Percentiles rank a stretch among this genome's conserved stretches.
These are phyloP conservation scores for Saccharomycopsis fermentans DNA, from an alignment of 805 yeast genomes.

Conservation along the genomic window DNA sequence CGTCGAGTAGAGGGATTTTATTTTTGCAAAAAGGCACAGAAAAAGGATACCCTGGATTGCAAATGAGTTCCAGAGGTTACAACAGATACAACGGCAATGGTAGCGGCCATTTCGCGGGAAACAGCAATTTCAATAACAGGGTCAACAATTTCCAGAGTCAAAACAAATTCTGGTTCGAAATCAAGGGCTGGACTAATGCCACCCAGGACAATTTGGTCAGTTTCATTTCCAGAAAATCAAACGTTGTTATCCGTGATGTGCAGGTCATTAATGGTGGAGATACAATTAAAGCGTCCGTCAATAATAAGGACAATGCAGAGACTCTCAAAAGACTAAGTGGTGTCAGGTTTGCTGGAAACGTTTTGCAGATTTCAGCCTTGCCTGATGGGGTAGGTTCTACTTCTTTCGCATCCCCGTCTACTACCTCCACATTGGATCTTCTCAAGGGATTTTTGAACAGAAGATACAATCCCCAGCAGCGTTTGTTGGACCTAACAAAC, in stretches of 20 bases:
- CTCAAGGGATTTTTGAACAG: conserved; percentile 49
- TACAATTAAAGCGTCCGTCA: conserved; percentile 50
- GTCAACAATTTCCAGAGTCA: conserved; percentile 22
- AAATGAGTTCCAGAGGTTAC: conserved; percentile 25
- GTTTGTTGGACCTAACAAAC: conserved; percentile 58
- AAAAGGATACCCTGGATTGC: not conserved
- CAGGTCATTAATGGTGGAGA: conserved; percentile 38
- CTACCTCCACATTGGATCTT: conserved; percentile 46
- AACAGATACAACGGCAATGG: conserved; percentile 15
- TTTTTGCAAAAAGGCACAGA: no score
- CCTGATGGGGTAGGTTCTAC: conserved; percentile 13
- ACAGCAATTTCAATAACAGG: conserved; percentile 9
- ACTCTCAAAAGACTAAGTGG: conserved; percentile 56
- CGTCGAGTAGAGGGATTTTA: no score
- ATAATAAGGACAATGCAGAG: conserved; percentile 44
- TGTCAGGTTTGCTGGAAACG: conserved; percentile 69
- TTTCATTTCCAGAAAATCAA: conserved; percentile 61
- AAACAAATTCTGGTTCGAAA: conserved; percentile 43
- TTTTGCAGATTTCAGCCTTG: conserved; percentile 41
- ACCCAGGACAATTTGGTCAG: conserved; percentile 53
- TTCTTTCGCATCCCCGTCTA: conserved; percentile 18
- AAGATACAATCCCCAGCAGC: conserved; percentile 55
- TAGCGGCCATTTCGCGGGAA: conserved; percentile 6
- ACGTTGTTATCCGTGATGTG: conserved; percentile 43
- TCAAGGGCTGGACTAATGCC: conserved; percentile 78